Conservation (phyloP, 768 basidiomycete species). For the Tricholoma saponaceum region DNA sequence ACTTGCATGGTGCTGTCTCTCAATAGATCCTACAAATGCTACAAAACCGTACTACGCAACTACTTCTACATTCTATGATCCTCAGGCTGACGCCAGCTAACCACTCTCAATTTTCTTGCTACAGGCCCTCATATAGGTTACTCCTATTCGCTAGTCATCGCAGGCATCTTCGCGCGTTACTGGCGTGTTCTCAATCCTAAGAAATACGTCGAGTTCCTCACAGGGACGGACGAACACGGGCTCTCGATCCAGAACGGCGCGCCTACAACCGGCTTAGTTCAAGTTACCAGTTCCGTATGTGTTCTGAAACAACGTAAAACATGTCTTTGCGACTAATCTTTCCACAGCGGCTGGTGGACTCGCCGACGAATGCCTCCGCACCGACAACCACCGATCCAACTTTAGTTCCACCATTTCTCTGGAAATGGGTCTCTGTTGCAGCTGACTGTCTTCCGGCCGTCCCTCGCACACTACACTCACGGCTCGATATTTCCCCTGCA, state of each 20-base stretch:
- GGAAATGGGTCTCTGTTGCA: conserved; percentile 82
- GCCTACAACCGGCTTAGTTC: conserved; percentile 61
- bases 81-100: conserved; percentile 68
- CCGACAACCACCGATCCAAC: conserved; percentile 24
- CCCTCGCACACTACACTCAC: conserved; percentile 42
- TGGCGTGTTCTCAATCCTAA: conserved; percentile 50
- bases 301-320: conserved; percentile 22
- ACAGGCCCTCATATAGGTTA: conserved; percentile 80
- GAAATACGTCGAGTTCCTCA: conserved; percentile 56
- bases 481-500: conserved; percentile 51
- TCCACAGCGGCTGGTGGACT: conserved; percentile 59
- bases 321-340: neutral
- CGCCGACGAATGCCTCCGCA: conserved; percentile 89
- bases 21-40: conserved; percentile 1
- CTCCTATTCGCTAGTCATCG: conserved; percentile 74
- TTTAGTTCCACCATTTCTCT: conserved; percentile 38
- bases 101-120: neutral
- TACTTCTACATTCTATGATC: conserved; percentile 94
- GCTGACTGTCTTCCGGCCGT: conserved; percentile 60
- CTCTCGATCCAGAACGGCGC: conserved; percentile 89
- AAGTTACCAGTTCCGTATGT: conserved; percentile 72
- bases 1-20: conserved; percentile 4
- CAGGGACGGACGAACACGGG: conserved; percentile 91
- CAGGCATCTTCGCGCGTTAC: conserved; percentile 78
- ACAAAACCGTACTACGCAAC: conserved; percentile 78